Percentiles rank a stretch among this genome's conserved stretches.
phyloP scores from a whole-genome alignment of 2,329 filamentous ascomycete species.

The Cadophora sp. region DNA sequence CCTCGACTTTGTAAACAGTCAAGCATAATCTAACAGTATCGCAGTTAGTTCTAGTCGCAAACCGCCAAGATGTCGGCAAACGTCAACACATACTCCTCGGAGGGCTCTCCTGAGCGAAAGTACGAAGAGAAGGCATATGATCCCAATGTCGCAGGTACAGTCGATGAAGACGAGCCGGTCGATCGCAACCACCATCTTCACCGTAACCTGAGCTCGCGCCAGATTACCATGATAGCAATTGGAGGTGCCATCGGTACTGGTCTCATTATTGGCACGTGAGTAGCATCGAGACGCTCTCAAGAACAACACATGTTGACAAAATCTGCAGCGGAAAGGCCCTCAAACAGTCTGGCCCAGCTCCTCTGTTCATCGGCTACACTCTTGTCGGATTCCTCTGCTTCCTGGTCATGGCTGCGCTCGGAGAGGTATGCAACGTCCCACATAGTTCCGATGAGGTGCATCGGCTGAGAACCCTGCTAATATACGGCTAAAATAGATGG shows the following conservation, averaged over 20 bases:
- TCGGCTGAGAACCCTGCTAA: constrained; percentile 12
- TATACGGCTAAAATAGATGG: constrained; percentile 60
- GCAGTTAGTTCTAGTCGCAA: neutral
- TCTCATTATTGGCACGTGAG: constrained; percentile 69
- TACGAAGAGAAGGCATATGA: constrained; percentile 14
- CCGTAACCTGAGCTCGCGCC: constrained; percentile 23
- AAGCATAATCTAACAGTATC: neutral
- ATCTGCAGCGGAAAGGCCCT: constrained; percentile 46
- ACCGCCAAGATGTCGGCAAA: constrained; percentile 22
- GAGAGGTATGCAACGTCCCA: constrained; percentile 73
- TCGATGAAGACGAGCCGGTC: constrained; percentile 14
- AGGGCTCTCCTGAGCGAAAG: constrained; percentile 24
- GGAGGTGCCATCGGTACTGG: constrained; percentile 52
- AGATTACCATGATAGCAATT: constrained; percentile 30
- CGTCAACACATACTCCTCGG: constrained; percentile 30
- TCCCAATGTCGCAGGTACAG: constrained; percentile 21
- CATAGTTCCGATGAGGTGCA: constrained; percentile 9
- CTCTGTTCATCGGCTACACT: constrained; percentile 74
- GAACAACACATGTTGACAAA: constrained; percentile 23
- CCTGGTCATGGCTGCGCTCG: constrained; percentile 80
- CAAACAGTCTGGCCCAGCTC: constrained; percentile 61
- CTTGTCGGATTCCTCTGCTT: constrained; percentile 76
- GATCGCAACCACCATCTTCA: constrained; percentile 46
- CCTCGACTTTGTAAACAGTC: neutral
- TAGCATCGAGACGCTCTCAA: neutral